A percentile compares a stretch with the other conserved stretches of the same genome.
These are phyloP conservation scores for Durio zibethinus DNA, from an alignment of 345 rosid genomes.

Conservation along the genomic window DNA sequence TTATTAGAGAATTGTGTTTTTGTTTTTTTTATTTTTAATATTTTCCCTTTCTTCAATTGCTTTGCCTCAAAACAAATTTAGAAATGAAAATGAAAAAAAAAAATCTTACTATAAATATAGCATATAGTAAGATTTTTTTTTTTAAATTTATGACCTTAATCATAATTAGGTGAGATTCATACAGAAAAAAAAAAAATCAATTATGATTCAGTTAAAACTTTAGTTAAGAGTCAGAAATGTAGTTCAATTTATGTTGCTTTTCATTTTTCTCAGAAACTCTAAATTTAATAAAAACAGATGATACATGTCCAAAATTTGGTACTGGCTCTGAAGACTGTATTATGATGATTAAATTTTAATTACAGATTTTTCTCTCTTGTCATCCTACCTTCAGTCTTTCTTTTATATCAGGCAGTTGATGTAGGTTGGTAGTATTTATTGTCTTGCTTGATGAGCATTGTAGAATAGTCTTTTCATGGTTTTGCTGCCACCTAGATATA, in stretches of 20 bases:
- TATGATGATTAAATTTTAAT: neutral
- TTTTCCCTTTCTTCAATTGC: neutral
- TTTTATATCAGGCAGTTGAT: neutral
- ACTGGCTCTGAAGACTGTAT: neutral
- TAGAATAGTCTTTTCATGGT: neutral
- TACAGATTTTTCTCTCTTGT: neutral
- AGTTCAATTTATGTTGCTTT: neutral
- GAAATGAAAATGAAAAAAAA: neutral
- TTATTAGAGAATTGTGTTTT: neutral
- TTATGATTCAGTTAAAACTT: neutral
- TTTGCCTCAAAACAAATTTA: neutral
- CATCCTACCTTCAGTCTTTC: neutral
- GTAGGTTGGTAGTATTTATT: neutral
- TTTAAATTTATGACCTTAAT: neutral
- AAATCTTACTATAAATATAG: neutral
- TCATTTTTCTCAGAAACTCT: neutral
- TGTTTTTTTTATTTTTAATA: neutral
- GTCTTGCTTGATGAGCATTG: neutral
- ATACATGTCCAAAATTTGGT: neutral
- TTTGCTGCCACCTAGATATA: neutral
- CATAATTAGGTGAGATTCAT: neutral
- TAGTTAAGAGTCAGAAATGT: too few species aligned
- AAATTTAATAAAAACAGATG: neutral
- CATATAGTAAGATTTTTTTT: neutral
- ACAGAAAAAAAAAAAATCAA: neutral